Conservation (phyloP, 2,329 filamentous ascomycete genomes). For the Karstenula rhodostoma region DNA sequence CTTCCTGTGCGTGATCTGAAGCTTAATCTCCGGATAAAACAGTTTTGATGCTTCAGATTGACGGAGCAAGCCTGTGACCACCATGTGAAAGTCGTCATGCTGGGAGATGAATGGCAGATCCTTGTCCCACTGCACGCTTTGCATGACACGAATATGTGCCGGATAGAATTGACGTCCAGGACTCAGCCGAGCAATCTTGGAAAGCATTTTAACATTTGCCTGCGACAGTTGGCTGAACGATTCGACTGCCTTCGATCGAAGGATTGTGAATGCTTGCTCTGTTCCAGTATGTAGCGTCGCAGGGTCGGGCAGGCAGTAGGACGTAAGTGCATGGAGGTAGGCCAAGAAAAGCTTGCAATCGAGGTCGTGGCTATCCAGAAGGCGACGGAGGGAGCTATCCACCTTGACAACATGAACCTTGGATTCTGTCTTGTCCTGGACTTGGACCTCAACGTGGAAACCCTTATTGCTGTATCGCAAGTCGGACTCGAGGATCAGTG, state of each 20-base stretch:
- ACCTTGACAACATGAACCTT: slow-evolving; percentile 58
- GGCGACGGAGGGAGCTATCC: slow-evolving; percentile 58
- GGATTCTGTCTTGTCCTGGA: slow-evolving; percentile 22
- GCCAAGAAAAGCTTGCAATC: slow-evolving; percentile 61
- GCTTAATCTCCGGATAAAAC: slow-evolving; percentile 21
- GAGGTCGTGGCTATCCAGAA: slow-evolving; percentile 61
- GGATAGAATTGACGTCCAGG: slow-evolving; percentile 57
- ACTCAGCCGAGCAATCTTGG: slow-evolving; percentile 39
- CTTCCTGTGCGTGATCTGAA: slow-evolving; percentile 5
- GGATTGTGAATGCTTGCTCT: slow-evolving; percentile 60
- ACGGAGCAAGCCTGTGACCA: slow-evolving; percentile 33
- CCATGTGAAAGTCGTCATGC: slow-evolving; percentile 30
- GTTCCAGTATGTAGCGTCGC: slow-evolving; percentile 62
- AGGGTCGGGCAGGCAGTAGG: slow-evolving; percentile 60
- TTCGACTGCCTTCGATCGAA: slow-evolving; percentile 58
- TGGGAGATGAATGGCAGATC: slow-evolving; percentile 49
- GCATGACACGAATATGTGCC: slow-evolving; percentile 50
- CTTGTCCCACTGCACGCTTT: slow-evolving; percentile 54
- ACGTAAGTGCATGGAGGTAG: slow-evolving; percentile 65
- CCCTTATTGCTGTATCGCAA: slow-evolving; percentile 19
- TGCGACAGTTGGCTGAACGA: slow-evolving; percentile 55
- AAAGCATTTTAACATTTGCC: slow-evolving; percentile 29
- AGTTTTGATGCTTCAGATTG: slow-evolving; percentile 27
- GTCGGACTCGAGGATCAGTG: slow-evolving; percentile 44
- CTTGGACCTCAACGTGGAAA: slow-evolving; percentile 22